phyloP scores from a whole-genome alignment of 768 basidiomycete species.

The Collybia nuda region DNA sequence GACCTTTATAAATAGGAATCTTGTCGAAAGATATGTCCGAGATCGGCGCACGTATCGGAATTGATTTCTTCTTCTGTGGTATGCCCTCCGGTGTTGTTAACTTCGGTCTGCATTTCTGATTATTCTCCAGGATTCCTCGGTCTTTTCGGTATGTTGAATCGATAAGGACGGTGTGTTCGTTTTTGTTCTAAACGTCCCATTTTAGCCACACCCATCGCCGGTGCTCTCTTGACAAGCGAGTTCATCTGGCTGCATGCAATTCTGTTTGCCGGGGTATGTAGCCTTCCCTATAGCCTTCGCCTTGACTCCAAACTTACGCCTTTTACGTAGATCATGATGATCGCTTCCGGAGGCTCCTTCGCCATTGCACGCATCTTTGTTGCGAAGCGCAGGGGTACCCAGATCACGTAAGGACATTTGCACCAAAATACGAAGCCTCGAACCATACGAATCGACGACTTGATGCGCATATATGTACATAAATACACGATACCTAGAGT shows the following conservation, averaged over 20 bases:
- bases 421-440: too few relatives aligned
- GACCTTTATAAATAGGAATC: background rate
- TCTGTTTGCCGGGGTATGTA: background rate
- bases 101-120: too few relatives aligned
- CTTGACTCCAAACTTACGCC: background rate
- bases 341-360: background rate
- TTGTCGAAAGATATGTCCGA: slow-evolving; percentile 1
- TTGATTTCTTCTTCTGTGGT: slow-evolving; percentile 5
- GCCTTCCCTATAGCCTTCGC: background rate
- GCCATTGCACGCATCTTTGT: background rate
- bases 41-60: slow-evolving; percentile 3
- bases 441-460: too few relatives aligned
- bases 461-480: too few relatives aligned
- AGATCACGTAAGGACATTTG: slow-evolving; percentile 6
- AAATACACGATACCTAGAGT: too few relatives aligned
- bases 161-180: background rate
- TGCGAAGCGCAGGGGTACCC: background rate
- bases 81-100: background rate
- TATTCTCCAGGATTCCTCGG: background rate
- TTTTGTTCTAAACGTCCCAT: background rate
- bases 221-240: slow-evolving; percentile 1
- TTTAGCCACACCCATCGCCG: slow-evolving; percentile 5
- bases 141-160: background rate
- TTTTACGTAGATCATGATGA: background rate
- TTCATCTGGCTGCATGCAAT: background rate